Conservation (phyloP, 2,329 filamentous ascomycete genomes). For the Podosphaera aphanis region DNA sequence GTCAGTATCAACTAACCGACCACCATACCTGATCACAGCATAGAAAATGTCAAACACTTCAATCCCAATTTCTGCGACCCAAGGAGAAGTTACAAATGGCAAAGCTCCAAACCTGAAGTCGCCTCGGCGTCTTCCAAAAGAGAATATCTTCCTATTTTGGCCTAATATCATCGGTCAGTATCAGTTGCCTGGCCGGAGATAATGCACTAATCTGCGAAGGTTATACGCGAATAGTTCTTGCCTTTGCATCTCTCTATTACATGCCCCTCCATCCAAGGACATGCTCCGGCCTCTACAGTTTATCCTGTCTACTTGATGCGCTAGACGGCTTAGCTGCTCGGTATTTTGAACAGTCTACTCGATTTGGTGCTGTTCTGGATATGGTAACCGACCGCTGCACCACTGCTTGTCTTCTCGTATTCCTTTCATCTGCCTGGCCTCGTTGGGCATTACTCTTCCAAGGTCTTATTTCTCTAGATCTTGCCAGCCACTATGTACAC, state of each 20-base stretch:
- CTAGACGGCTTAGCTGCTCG: slow-evolving; percentile 86
- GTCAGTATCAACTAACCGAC: no score
- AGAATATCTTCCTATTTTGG: slow-evolving; percentile 66
- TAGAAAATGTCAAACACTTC: no score
- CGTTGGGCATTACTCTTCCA: slow-evolving; percentile 90
- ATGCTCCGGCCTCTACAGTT: slow-evolving; percentile 71
- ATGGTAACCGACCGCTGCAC: slow-evolving; percentile 99
- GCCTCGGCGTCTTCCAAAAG: slow-evolving; percentile 17
- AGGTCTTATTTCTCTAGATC: slow-evolving; percentile 70
- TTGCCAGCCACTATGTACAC: slow-evolving; percentile 95
- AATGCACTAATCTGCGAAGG: slow-evolving; percentile 24
- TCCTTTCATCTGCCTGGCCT: slow-evolving; percentile 82
- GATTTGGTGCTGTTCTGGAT: slow-evolving; percentile 88
- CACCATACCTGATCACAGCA: no score
- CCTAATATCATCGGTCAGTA: slow-evolving; percentile 57
- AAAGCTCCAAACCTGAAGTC: neutral
- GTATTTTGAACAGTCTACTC: slow-evolving; percentile 69
- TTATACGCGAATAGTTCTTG: slow-evolving; percentile 56
- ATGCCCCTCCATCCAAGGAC: slow-evolving; percentile 97
- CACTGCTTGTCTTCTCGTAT: slow-evolving; percentile 82
- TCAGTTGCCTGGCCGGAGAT: neutral
- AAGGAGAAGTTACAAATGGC: neutral
- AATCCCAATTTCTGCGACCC: no score
- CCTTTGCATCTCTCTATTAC: slow-evolving; percentile 85
- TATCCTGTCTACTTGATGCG: slow-evolving; percentile 87